Conservation (phyloP, 208 protist genomes). For the Acanthamoeba polyphaga region DNA sequence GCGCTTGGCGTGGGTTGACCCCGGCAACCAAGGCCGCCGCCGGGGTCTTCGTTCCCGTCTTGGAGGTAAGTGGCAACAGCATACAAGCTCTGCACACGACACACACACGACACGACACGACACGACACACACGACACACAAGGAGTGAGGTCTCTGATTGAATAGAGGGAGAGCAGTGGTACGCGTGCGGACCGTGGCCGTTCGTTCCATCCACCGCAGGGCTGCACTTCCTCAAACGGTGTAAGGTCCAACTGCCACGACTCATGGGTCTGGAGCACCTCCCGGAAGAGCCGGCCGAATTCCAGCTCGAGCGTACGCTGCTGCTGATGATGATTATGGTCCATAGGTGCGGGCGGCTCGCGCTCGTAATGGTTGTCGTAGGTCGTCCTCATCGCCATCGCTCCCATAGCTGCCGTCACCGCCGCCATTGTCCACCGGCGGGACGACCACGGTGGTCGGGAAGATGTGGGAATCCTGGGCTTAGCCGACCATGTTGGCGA, state of each 20-base stretch:
- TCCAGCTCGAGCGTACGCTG: too few relatives aligned
- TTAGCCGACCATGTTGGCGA: conserved; percentile 7
- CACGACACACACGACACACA: not conserved
- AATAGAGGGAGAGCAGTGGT: too few relatives aligned
- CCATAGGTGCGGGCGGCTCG: not conserved
- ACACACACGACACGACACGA: too few relatives aligned
- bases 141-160: too few relatives aligned
- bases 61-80: conserved; percentile 20
- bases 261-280: conserved; percentile 3
- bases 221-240: not conserved
- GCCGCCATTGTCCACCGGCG: too few relatives aligned
- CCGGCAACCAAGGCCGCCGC: conserved; percentile 34
- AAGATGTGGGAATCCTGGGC: conserved; percentile 15
- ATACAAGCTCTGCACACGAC: conserved; percentile 1
- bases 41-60: not conserved
- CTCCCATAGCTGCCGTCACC: not conserved
- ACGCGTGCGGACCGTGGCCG: not conserved
- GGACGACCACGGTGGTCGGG: not conserved
- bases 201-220: conserved; percentile 55
- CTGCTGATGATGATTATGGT: too few relatives aligned
- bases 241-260: not conserved
- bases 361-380: not conserved
- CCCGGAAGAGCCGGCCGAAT: not conserved
- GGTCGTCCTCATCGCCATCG: not conserved
- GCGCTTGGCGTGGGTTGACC: conserved; percentile 39